These are phyloP conservation scores for Monosporozyma solicola DNA, from an alignment of 805 yeast species.

Conservation along the genomic window DNA sequence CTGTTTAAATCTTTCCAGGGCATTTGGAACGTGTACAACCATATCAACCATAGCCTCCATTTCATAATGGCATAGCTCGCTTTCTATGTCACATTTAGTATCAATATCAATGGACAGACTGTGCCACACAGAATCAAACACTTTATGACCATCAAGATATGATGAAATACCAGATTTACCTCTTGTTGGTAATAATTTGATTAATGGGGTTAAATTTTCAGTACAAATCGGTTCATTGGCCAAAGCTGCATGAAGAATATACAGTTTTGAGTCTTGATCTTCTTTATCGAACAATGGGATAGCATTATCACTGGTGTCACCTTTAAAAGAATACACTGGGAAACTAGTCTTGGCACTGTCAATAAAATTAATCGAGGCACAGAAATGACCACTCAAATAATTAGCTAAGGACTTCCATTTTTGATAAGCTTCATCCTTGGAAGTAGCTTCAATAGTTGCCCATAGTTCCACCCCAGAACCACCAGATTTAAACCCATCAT, in stretches of 20 bases:
- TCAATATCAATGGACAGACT: constrained; percentile 78
- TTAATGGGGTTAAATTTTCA: constrained; percentile 88
- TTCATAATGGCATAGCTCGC: constrained; percentile 36
- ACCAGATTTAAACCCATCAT: constrained; percentile 63
- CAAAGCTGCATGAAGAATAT: constrained; percentile 69
- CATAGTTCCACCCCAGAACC: constrained; percentile 94
- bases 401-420: constrained; percentile 69
- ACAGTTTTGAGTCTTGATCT: constrained; percentile 33
- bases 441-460: constrained; percentile 67
- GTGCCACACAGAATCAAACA: constrained; percentile 91
- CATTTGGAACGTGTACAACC: constrained; percentile 61
- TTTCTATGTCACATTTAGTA: constrained; percentile 39
- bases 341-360: constrained; percentile 70
- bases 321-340: constrained; percentile 38
- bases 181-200: constrained; percentile 82
- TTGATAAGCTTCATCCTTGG: constrained; percentile 43
- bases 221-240: constrained; percentile 96
- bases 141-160: constrained; percentile 78
- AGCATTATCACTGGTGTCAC: constrained; percentile 9
- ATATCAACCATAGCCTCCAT: constrained; percentile 63
- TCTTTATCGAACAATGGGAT: constrained; percentile 20
- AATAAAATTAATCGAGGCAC: constrained; percentile 88
- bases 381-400: constrained; percentile 80
- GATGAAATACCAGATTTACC: constrained; percentile 86
- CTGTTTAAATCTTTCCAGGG: constrained; percentile 49